Base-by-base conservation (phyloP, 78 protist species). In the Dictyostelium capitatum region DNA sequence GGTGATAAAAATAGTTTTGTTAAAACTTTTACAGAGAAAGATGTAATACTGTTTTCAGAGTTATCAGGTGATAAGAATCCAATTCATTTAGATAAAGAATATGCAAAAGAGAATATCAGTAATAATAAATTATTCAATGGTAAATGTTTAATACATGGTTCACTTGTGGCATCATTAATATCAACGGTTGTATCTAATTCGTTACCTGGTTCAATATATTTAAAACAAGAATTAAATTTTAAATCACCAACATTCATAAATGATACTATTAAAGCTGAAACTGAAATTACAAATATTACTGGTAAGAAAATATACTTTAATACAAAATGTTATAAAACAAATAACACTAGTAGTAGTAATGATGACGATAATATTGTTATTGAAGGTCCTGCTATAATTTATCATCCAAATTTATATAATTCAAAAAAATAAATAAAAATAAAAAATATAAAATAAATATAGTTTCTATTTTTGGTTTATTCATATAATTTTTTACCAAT, bases 181-280 rank as follows among this genome's bases (percentile, higher is more conserved):
- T 69, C 85, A 14, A 41, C 93, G 4, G 47, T 62, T 3, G 84
- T 87, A 30, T 82, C 73, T 3, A 51, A 8, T 10, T 10, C 79
- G 30, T n/a, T 77, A 32, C 84, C 62, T 19, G 93, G 93, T 50
- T 47, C 79, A 51, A 77, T 87, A 17, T 87, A 87, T 65, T 19
- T 87, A 10, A 30, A 37, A 19, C 83, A 87, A 65, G 84, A 70
- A 20, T 37, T 70, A 5, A 78, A 77, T 59, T 87, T 50, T 51
- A 1, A 25, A 28, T 77, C 77, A 20, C 93, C 93, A 15, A 80
- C 84, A 2, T 87, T 57, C 50, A 46, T 87, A n/a, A 75, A 82
- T 51, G 83, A 87, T 37, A 46, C 43, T 0, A 54, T 87, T 9
- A 54, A 74, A 78, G 93, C 93, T 75, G 72, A 87, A 74, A 74